Percentiles rank a stretch among this genome's conserved stretches.
Conservation (phyloP, 805 yeast genomes). For the Monosporozyma servazzii region DNA sequence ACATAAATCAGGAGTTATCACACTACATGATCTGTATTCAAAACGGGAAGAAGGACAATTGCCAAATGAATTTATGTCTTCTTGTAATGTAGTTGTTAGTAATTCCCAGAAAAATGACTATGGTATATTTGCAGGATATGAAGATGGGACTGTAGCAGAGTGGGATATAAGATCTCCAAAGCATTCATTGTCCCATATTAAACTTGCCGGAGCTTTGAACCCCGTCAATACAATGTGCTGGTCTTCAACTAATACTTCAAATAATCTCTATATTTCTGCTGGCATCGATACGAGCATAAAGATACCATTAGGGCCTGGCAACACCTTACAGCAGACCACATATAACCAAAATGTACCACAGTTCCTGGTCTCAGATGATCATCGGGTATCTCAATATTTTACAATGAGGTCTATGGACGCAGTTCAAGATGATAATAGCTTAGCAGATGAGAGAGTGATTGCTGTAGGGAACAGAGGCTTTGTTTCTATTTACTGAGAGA, state of each 20-base stretch:
- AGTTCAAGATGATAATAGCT: not conserved
- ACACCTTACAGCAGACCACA: not conserved
- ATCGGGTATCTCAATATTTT: conserved; percentile 10
- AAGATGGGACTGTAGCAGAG: conserved; percentile 28
- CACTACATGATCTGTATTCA: conserved; percentile 33
- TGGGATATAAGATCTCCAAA: conserved; percentile 34
- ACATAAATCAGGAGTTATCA: conserved; percentile 32
- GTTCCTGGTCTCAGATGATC: conserved; percentile 17
- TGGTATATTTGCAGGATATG: conserved; percentile 30
- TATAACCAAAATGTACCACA: not conserved
- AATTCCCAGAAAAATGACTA: conserved; percentile 1
- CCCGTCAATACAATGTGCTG: not conserved
- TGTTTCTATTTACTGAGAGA: conserved; percentile 6
- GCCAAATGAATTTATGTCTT: conserved; percentile 20
- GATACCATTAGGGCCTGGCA: conserved; percentile 1
- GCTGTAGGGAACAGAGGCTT: conserved; percentile 18
- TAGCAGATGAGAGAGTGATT: conserved; percentile 6
- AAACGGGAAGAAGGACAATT: conserved; percentile 20
- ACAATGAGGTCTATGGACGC: not conserved
- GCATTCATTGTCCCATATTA: not conserved
- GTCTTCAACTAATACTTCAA: not conserved
- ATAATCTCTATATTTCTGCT: conserved; percentile 29
- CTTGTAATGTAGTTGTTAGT: conserved; percentile 15
- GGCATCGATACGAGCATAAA: conserved; percentile 21
- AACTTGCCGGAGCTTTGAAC: not conserved